Percentiles rank a stretch among this genome's conserved stretches.
Evolutionary conservation across 805 yeast genomes (phyloP).

Genomic region (Kuraishia ogatae): DNA sequence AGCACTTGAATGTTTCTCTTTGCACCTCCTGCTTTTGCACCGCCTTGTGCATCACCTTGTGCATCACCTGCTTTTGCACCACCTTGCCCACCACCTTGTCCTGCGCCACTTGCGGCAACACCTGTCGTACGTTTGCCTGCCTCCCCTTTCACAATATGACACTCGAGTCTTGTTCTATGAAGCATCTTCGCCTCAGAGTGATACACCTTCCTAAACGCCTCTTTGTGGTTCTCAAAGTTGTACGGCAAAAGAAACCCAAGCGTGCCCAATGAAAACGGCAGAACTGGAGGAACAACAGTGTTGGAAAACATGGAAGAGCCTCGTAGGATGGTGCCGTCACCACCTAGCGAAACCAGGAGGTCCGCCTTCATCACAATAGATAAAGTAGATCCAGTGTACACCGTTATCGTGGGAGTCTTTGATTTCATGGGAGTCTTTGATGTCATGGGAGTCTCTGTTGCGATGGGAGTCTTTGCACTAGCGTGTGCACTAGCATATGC

Average conservation of each 20-base stretch:
- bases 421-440: too few species aligned
- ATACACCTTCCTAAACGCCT: conserved; percentile 59
- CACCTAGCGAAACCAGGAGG: conserved; percentile 82
- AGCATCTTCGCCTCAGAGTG: conserved; percentile 62
- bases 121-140: background rate
- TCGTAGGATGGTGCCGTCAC: conserved; percentile 87
- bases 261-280: conserved; percentile 86
- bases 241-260: conserved; percentile 86
- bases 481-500: too few species aligned
- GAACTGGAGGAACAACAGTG: conserved; percentile 74
- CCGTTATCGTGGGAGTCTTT: too few species aligned
- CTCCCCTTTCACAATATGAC: conserved; percentile 45
- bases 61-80: too few species aligned
- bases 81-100: too few species aligned
- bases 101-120: too few species aligned
- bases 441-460: too few species aligned
- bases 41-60: too few species aligned
- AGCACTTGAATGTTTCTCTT: too few species aligned
- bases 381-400: conserved; percentile 49
- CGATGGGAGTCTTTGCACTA: too few species aligned
- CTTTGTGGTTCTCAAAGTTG: conserved; percentile 53
- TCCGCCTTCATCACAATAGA: conserved; percentile 66
- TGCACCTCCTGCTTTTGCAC: too few species aligned
- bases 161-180: conserved; percentile 71
- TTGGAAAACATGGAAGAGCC: conserved; percentile 75